phyloP scores from a whole-genome alignment of 805 yeast species.

The Candida pini region DNA sequence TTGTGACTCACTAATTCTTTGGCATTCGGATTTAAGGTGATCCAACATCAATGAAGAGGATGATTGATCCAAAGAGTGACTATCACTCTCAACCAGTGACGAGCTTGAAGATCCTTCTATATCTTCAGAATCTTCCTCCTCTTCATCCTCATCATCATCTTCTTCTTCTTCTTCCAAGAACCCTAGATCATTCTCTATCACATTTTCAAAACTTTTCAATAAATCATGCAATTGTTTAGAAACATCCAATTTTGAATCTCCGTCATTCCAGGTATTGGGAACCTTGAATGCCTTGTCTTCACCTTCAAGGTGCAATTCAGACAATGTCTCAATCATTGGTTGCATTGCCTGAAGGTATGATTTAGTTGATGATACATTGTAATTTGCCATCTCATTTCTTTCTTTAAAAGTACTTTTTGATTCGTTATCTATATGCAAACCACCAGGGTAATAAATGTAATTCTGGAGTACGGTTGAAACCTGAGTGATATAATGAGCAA shows the following conservation, averaged over 20 bases:
- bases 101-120: conserved; percentile 1
- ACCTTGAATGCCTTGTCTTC: conserved; percentile 17
- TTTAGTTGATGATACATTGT: conserved; percentile 58
- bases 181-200: conserved; percentile 19
- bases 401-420: no score
- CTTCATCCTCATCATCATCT: conserved; percentile 11
- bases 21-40: conserved; percentile 18
- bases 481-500: no score
- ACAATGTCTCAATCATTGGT: conserved; percentile 51
- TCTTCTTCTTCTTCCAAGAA: conserved; percentile 11
- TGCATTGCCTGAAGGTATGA: conserved; percentile 79
- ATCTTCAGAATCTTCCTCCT: conserved; percentile 1
- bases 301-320: conserved; percentile 25
- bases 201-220: conserved; percentile 29
- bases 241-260: conserved; percentile 23
- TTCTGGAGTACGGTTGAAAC: no score
- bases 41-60: no score
- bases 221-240: conserved; percentile 20
- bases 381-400: conserved; percentile 46
- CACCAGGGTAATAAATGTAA: no score
- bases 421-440: no score
- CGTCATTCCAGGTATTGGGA: conserved; percentile 30
- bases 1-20: conserved; percentile 25
- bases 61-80: no score
- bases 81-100: conserved; percentile 5